Conservation (phyloP, 768 basidiomycete species). For the Peribolospora baueri region DNA sequence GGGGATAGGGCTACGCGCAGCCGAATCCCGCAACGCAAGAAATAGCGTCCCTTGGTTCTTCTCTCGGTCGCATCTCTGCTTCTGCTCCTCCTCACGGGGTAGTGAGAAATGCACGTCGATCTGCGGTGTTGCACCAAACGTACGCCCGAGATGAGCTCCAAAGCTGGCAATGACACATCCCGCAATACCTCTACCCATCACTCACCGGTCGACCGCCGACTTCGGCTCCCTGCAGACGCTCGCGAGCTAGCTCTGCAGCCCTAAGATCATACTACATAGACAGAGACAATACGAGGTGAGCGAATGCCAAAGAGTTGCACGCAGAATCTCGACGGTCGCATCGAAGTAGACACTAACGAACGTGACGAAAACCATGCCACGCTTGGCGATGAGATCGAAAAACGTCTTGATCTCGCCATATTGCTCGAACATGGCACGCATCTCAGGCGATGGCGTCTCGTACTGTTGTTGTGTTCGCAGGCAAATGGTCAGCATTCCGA, state of each 20-base stretch:
- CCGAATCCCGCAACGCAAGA: conserved; percentile 47
- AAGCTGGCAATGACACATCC: too few relatives aligned
- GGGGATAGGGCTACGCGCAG: conserved; percentile 43
- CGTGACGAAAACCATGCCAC: conserved; percentile 98
- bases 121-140: conserved; percentile 22
- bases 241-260: conserved; percentile 74
- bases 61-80: conserved; percentile 36
- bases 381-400: conserved; percentile 76
- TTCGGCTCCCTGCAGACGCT: conserved; percentile 66
- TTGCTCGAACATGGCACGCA: conserved; percentile 64
- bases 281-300: too few relatives aligned
- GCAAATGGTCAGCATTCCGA: neutral
- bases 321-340: neutral
- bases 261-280: conserved; percentile 56
- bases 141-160: too few relatives aligned
- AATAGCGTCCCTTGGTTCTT: conserved; percentile 60
- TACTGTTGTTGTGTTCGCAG: conserved; percentile 13
- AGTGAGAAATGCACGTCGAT: conserved; percentile 97
- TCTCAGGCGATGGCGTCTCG: conserved; percentile 29
- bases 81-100: conserved; percentile 58
- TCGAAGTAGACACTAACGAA: conserved; percentile 43
- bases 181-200: conserved; percentile 4
- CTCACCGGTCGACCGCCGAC: conserved; percentile 72
- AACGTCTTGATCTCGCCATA: conserved; percentile 93
- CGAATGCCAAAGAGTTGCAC: too few relatives aligned